Percentiles rank a stretch among this genome's conserved stretches.
Evolutionary conservation across 352 stramenopile species (phyloP).

Genomic region (Phytophthora ohioensis): DNA sequence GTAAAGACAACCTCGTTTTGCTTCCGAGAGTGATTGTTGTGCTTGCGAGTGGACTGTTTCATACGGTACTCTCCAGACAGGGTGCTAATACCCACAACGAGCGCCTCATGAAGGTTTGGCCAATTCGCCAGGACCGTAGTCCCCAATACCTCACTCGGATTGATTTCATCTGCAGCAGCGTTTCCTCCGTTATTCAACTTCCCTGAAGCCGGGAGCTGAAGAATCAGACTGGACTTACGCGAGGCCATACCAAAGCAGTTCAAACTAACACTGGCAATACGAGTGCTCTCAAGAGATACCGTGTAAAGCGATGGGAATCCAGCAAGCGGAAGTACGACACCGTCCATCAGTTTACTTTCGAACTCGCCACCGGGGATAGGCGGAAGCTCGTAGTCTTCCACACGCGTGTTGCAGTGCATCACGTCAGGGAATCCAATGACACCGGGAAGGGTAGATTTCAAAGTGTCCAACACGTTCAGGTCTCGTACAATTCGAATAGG

Average conservation of each 20-base stretch:
- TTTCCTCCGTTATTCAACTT: constrained; percentile 32
- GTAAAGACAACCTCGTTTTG: constrained; percentile 51
- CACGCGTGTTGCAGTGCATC: constrained; percentile 67
- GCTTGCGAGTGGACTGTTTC: constrained; percentile 34
- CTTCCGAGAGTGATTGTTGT: constrained; percentile 27
- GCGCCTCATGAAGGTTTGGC: constrained; percentile 98
- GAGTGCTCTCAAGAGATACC: constrained; percentile 56
- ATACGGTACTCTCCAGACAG: constrained; percentile 70
- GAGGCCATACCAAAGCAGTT: constrained; percentile 96
- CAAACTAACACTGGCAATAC: constrained; percentile 78
- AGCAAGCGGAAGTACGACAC: constrained; percentile 74
- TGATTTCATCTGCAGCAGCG: constrained; percentile 35
- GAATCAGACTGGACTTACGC: constrained; percentile 79
- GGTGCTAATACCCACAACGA: constrained; percentile 82
- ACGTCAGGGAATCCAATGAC: constrained; percentile 75
- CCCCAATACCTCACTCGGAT: constrained; percentile 59
- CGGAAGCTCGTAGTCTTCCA: constrained; percentile 64
- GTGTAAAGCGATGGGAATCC: constrained; percentile 85
- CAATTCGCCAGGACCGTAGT: constrained; percentile 96
- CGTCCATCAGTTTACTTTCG: constrained; percentile 76
- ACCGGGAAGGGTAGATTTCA: constrained; percentile 71
- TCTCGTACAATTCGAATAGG: constrained; percentile 92
- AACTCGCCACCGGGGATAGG: constrained; percentile 69
- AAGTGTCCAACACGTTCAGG: constrained; percentile 64
- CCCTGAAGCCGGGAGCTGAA: constrained; percentile 55